Base-by-base conservation (phyloP, 768 basidiomycete species). In the Auriscalpium vulgare region DNA sequence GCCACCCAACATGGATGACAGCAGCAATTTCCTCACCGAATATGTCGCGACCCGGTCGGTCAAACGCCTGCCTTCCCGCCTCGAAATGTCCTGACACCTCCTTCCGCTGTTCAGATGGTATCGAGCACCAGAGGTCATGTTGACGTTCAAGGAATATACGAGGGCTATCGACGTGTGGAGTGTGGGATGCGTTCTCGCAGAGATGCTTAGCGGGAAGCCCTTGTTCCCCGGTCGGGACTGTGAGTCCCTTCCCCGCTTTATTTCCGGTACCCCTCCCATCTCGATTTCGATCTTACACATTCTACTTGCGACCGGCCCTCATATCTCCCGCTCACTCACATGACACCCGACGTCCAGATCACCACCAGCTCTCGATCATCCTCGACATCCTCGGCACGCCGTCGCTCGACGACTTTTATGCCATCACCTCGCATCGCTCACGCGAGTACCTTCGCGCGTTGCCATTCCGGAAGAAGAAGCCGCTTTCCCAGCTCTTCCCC, bases 91-190 rank as follows among this genome's bases (percentile, higher is more conserved):
- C 44, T 54, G 21, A 36, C 54, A 29, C 29, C 37, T 55, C 29
- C 37, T 55, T 52, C 35, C 57, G 38, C 21, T 35, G 46, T 38
- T 10, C 50, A 85, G 92, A 66, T 97, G 95, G 95, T 98, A 97
- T 68, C 84, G 95, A 35, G 95, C 95, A 0, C 95, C 95, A 0
- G 95, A 97, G 69, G 91, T 98, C 59, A 97, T 98, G 95, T 79
- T 98, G 37, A 95, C 92, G 0, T 97, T 97, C 76, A 93, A 95
- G 66, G 87, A 95, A 74, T 97, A 97, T 68, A 94, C 92, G 6
- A 81, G 82, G 37, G 87, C 87, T 0, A 88, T 91, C 69, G 89
- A 91, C 61, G 80, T 92, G 67, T 93, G 90, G 91, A 84, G 83
- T 56, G 88, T 91, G 17, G 88, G 90, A 1, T 92, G 90, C 66